Base-by-base conservation (phyloP, 2,329 filamentous ascomycete genomes). In the Hypoxylon sp. region DNA sequence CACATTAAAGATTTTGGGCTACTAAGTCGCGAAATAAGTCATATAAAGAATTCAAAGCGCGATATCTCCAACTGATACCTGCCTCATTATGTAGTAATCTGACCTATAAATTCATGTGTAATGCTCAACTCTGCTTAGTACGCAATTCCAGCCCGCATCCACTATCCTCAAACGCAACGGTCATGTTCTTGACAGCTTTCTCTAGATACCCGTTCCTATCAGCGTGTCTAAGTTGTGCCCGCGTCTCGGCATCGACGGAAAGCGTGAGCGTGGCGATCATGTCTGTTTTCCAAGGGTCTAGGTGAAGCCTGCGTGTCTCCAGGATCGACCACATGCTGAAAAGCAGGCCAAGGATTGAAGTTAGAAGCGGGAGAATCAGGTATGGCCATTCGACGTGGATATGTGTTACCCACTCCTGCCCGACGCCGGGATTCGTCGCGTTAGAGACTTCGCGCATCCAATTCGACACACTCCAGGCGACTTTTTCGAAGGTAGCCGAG, bases 351-450 rank as follows among this genome's bases (percentile, higher is more conserved):
- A 63, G 28, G 25, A 51, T 11, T 1, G 69, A 46, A 11, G 62
- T 53, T 1, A 67, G 46, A 10, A 71, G 13, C 2, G 72, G 73
- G 5, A 72, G 64, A 11, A 67, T 57, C 45, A 73, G 63, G 28
- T 71, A 75, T 1, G 66, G 30, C 74, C 73, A 75, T 5, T 72
- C 45, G 5, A 75, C 67, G 2, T 59, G 41, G 23, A 71, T 72
- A 17, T 68, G 63, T 7, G 69, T 64, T 1, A 63, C 60, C 70
- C 66, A 74, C 13, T 73, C 69, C 9, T 67, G 25, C 4, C 49
- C 63, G 1, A 34, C 46, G 0, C 72, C 71, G 0, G 25, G 3
- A 1, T 55, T 30, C 2, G 46, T 72, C 0, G 60, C 41, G 3
- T 63, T 56, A 14, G 64, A 62, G 1, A 60, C 32, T 48, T 69